Evolutionary conservation across 2,329 filamentous ascomycete genomes (phyloP), one percentile per base, ranked within the genome.

Genomic region (Pyrenophora graminea): DNA sequence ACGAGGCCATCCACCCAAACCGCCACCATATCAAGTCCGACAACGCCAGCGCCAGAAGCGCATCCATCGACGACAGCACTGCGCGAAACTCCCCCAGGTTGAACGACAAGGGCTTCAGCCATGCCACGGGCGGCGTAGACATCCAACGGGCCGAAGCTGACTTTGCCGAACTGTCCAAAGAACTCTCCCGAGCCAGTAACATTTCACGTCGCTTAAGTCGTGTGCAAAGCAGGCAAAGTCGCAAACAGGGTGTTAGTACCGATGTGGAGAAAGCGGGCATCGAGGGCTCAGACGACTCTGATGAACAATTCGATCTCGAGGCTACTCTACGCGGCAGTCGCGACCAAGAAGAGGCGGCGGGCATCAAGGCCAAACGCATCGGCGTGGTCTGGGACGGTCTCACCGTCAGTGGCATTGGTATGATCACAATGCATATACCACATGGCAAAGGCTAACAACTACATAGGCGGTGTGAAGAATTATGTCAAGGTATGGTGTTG

Each of bases 301-400:
- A 66, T 61, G 76, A 67, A 76, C 77, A 80, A 8, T 96, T 94
- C 72, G 87, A 96, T 67, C 78, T 96, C 32, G 89, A 96, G 70
- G 74, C 79, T 7, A 85, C 87, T 3, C 77, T 96, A 53, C 83
- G 89, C 38, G 89, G 90, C 2, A 85, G 85, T 48, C 80, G 88
- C 49, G 82, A 81, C 39, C 87, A 90, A 7, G 88, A 91, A 66
- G 81, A 83, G 54, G 85, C 88, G 55, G 88, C 89, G 5, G 91
- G 91, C 1, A 95, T 95, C 72, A 86, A 85, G 53, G 80, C 85
- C 4, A 95, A 95, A 77, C 85, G 88, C 62, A 72, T 74, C 56
- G 80, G 89, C 25, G 88, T 91, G 0, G 82, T 89, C 56, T 95
- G 90, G 89, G 84, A 94, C 46, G 80, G 82, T 15, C 75, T 95